Percentiles rank a stretch among this genome's conserved stretches.
phyloP scores from a whole-genome alignment of 768 basidiomycete genomes.

The Termitomyces sp. region DNA sequence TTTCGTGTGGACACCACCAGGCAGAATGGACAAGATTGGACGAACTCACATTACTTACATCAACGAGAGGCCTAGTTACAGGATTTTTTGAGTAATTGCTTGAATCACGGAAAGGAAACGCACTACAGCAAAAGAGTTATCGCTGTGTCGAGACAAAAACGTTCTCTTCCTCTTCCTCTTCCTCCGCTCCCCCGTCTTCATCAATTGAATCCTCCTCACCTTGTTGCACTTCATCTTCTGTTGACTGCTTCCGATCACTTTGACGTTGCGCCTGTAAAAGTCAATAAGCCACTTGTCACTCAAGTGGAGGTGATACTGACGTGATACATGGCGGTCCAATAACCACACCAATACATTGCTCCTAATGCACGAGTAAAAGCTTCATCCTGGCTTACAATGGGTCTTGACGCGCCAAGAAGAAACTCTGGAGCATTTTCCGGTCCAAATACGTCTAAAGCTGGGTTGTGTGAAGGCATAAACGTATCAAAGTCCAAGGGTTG shows the following conservation, averaged over 20 bases:
- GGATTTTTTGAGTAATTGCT: not conserved
- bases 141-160: slow-evolving; percentile 39
- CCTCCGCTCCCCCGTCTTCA: slow-evolving; percentile 14
- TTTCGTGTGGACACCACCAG: not conserved
- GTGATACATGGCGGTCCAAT: slow-evolving; percentile 86
- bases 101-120: not conserved
- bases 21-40: not conserved
- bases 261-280: slow-evolving; percentile 31
- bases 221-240: slow-evolving; percentile 17
- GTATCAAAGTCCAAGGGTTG: slow-evolving; percentile 66
- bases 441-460: slow-evolving; percentile 43
- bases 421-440: slow-evolving; percentile 24
- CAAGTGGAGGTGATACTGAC: slow-evolving; percentile 35
- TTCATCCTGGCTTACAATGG: slow-evolving; percentile 61
- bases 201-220: slow-evolving; percentile 13
- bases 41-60: not conserved
- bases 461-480: slow-evolving; percentile 68
- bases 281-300: not conserved
- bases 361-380: slow-evolving; percentile 72
- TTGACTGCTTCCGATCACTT: slow-evolving; percentile 16
- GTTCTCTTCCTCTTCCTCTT: slow-evolving; percentile 25
- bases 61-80: not conserved
- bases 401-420: slow-evolving; percentile 29
- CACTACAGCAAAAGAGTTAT: slow-evolving; percentile 18
- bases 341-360: slow-evolving; percentile 86